Evolutionary conservation across 2,329 filamentous ascomycete genomes (phyloP), one percentile per base, ranked within the genome.

Genomic region (Xenoacremonium recifei): DNA sequence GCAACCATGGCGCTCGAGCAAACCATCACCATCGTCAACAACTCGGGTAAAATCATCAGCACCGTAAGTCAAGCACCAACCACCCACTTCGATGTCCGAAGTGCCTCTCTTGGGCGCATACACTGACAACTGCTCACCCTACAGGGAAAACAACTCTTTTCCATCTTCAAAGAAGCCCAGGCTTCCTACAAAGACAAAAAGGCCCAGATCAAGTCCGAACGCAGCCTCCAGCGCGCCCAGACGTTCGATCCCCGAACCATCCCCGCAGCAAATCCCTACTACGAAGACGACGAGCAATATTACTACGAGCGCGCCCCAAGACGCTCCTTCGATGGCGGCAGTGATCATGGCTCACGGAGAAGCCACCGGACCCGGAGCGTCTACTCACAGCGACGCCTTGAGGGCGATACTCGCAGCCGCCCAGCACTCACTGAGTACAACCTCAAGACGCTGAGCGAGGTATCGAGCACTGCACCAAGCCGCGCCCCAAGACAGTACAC

Each of bases 81-180:
- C 29, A 15, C 31, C 13, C 19, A 12, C 21, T 29, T 27, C 13
- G 23, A n/a, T 13, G 23, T 27, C 23, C 23, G 9, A 27, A 7
- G 9, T 9, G 13, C 23, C 7, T 13, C 23, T 27, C 23, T 9
- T 13, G 23, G 13, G 13, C 13, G 9, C 23, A 7, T 27, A 9
- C 13, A 27, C 23, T 7, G 13, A 27, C 23, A 27, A 9, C 23
- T 27, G 23, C 23, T 9, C 23, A 27, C 9, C 23, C 23, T 27
- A 13, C 59, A 95, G 89, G 89, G 89, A 60, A 96, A 95, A 69
- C 88, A 96, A 57, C 74, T 97, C 18, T 80, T 95, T 60, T 85
- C 83, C 62, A 85, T 96, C 60, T 95, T 95, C 76, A 95, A 89
- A 64, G 90, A 96, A 63, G 92, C 91, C 50, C 89, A 89, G 62